Conservation (phyloP, 2,329 filamentous ascomycete species). For the Microdochium nivale region DNA sequence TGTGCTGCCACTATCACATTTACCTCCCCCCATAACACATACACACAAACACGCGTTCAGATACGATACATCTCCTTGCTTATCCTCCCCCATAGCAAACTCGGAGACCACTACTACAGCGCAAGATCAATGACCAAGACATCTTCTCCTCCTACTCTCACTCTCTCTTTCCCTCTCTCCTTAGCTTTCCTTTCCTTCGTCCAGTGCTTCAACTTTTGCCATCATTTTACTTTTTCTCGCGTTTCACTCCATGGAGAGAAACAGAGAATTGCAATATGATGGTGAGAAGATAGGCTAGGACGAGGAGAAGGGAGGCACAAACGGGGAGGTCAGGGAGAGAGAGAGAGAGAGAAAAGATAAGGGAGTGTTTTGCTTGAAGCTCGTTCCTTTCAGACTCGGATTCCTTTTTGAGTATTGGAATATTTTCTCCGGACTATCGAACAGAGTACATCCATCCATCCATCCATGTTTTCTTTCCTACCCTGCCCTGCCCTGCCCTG, state of each 20-base stretch:
- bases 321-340: neutral
- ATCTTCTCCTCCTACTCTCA: neutral
- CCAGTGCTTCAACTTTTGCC: neutral
- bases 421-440: conserved; percentile 47
- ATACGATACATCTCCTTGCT: conserved; percentile 57
- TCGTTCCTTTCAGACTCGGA: conserved; percentile 55
- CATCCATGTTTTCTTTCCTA: neutral
- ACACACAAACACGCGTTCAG: conserved; percentile 38
- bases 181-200: neutral
- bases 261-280: neutral
- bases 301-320: neutral
- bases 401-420: conserved; percentile 44
- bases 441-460: conserved; percentile 44
- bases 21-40: neutral
- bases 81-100: conserved; percentile 11
- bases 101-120: conserved; percentile 50
- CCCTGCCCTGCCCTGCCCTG: neutral
- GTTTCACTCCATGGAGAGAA: neutral
- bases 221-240: neutral
- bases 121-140: conserved; percentile 39
- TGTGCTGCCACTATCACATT: too few relatives aligned
- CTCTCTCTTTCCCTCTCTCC: neutral
- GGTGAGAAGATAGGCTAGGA: neutral
- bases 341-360: neutral
- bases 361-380: conserved; percentile 12